Conservation (phyloP, 352 stramenopile species). For the Globisporangium nagaii region DNA sequence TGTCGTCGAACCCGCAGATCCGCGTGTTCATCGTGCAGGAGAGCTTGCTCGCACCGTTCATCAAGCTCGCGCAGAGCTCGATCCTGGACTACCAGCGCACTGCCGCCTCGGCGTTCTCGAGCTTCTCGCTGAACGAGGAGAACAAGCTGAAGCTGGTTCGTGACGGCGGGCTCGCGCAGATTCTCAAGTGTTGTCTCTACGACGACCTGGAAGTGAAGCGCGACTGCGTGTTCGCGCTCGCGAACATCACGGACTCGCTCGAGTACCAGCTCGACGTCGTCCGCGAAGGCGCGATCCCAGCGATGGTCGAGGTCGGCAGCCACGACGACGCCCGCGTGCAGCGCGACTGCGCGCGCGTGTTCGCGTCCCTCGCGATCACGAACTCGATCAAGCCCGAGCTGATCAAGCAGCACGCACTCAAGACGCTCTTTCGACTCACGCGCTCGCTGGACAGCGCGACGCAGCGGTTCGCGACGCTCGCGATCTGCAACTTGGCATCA, state of each 20-base stretch:
- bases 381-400: constrained; percentile 81
- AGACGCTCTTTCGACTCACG: constrained; percentile 91
- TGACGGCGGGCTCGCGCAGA: constrained; percentile 85
- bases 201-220: constrained; percentile 90
- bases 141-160: constrained; percentile 94
- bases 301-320: constrained; percentile 63
- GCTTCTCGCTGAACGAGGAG: constrained; percentile 89
- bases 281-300: constrained; percentile 77
- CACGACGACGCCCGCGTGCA: constrained; percentile 90
- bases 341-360: constrained; percentile 87
- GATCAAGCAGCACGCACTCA: constrained; percentile 73
- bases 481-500: constrained; percentile 90
- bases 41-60: constrained; percentile 86
- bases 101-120: constrained; percentile 89
- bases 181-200: constrained; percentile 88
- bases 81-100: constrained; percentile 92
- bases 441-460: constrained; percentile 90
- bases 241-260: constrained; percentile 89
- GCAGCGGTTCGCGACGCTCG: constrained; percentile 93
- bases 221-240: constrained; percentile 92
- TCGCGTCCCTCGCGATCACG: constrained; percentile 90
- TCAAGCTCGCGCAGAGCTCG: constrained; percentile 87
- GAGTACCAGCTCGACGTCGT: constrained; percentile 89
- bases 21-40: constrained; percentile 90
- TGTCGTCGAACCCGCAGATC: constrained; percentile 92